Evolutionary conservation across 2,329 filamentous ascomycete genomes (phyloP), one percentile per base, ranked within the genome.

Genomic region (Aureobasidium sp.): DNA sequence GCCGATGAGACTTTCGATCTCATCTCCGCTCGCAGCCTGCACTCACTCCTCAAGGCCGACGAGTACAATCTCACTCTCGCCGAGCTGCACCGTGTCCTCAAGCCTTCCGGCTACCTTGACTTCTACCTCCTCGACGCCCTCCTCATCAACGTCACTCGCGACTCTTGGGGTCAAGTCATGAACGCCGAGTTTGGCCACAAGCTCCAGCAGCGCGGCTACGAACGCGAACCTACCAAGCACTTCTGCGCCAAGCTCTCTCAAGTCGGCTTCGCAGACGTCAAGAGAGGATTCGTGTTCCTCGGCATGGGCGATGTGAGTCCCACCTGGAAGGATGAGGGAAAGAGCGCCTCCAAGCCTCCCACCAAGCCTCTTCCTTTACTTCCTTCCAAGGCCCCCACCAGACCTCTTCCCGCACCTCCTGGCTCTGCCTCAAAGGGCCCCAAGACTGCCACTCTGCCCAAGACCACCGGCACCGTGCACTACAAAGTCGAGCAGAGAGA

Each of bases 161-260:
- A 17, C 3, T 83, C 86, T 0, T 76, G 84, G 17, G 88, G 85
- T 30, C 83, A 88, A 54, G 88, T 89, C 40, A 86, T 93, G 67
- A 86, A 85, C 44, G 88, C 94, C 52, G 90, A 97, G 69, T 97
- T 98, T 64, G 86, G 86, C 35, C 94, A 93, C 74, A 85, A 87
- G 49, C 84, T 98, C 56, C 87, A 86, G 70, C 91, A 87, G 0
- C 80, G 91, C 3, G 91, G 91, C 25, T 97, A 96, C 67, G 93
- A 97, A 66, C 84, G 91, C 2, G 76, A 76, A 49, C 88, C 91
- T 0, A 93, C 89, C 12, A 90, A 88, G 70, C 78, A 79, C 54
- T 97, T 91, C 74, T 75, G 96, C 2, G 73, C 78, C 16, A 83
- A 90, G 42, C 77, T 98, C 35, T 75, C 79, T 52, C 80, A 83